These are phyloP conservation scores for Blastobotrys arbuscula DNA, from an alignment of 1,139 yeast genomes.

Conservation along the genomic window DNA sequence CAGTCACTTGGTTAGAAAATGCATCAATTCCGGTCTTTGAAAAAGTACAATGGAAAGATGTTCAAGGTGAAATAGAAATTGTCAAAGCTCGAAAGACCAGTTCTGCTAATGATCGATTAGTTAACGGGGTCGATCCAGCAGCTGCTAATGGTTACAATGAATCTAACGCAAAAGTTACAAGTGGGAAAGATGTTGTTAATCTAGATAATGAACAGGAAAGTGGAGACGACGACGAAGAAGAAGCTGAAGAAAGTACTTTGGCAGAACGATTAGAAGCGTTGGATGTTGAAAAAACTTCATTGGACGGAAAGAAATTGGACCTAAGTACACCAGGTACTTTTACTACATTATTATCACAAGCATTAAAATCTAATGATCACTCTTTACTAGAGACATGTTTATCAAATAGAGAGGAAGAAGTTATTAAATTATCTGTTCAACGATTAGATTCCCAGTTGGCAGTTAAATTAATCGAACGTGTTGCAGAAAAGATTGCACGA, in stretches of 20 bases:
- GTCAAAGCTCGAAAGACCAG: slow-evolving; percentile 20
- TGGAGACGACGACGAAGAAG: slow-evolving; percentile 30
- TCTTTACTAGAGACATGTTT: slow-evolving; percentile 65
- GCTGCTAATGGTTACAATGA: slow-evolving; percentile 64
- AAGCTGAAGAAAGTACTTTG: slow-evolving; percentile 34
- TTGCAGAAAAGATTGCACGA: slow-evolving; percentile 80
- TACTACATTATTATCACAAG: slow-evolving; percentile 38
- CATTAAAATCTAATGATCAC: slow-evolving; percentile 38
- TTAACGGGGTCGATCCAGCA: slow-evolving; percentile 63
- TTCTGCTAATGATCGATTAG: slow-evolving; percentile 18
- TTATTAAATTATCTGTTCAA: slow-evolving; percentile 67
- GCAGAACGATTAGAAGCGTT: slow-evolving; percentile 40
- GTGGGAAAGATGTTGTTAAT: slow-evolving; percentile 44
- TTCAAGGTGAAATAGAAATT: slow-evolving; percentile 23
- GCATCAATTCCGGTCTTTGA: slow-evolving; percentile 64
- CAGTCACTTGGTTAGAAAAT: slow-evolving; percentile 67
- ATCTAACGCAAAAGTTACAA: slow-evolving; percentile 47
- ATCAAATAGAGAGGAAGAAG: slow-evolving; percentile 57
- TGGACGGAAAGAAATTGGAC: slow-evolving; percentile 13
- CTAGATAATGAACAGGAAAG: slow-evolving; percentile 36
- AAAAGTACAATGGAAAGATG: slow-evolving; percentile 49
- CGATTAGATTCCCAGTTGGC: slow-evolving; percentile 69
- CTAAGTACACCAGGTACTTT: slow-evolving; percentile 29
- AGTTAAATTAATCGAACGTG: slow-evolving; percentile 66
- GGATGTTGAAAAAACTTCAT: slow-evolving; percentile 30